phyloP scores from a whole-genome alignment of 192 early-diverging fungal genomes.

The Gigaspora rosea region DNA sequence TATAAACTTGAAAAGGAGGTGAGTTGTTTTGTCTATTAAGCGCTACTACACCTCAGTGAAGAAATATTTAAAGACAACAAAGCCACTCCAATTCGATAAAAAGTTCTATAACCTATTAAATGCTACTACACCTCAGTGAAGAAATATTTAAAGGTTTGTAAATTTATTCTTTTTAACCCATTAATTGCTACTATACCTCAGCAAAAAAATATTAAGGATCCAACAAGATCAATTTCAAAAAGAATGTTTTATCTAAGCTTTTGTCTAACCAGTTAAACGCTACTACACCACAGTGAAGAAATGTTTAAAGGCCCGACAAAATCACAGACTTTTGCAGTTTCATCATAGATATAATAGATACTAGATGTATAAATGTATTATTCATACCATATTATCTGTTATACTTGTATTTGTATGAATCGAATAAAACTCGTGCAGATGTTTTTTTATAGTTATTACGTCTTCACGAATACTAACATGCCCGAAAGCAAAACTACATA shows the following conservation, averaged over 20 bases:
- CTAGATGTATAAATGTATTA: slow-evolving; percentile 8
- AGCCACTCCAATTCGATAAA: not conserved
- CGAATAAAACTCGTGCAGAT: too few relatives aligned
- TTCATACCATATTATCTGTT: not conserved
- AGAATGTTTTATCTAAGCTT: not conserved
- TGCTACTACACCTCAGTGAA: not conserved
- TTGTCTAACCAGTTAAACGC: not conserved
- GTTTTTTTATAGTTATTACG: too few relatives aligned
- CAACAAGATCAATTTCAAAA: not conserved
- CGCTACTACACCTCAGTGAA: not conserved
- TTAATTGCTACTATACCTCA: not conserved
- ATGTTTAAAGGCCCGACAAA: not conserved
- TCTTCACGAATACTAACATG: too few relatives aligned
- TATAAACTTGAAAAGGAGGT: not conserved
- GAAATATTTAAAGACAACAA: not conserved
- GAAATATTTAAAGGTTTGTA: not conserved
- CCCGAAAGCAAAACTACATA: too few relatives aligned
- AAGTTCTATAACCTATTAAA: not conserved
- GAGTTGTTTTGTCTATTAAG: not conserved
- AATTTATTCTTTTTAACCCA: not conserved
- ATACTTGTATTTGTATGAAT: not conserved
- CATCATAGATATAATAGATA: not conserved
- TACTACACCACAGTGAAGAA: not conserved
- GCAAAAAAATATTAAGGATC: not conserved
- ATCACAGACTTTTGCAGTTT: not conserved